These are phyloP conservation scores for Rhododendron ovatum DNA, from an alignment of 148 eudicot species.

Conservation along the genomic window DNA sequence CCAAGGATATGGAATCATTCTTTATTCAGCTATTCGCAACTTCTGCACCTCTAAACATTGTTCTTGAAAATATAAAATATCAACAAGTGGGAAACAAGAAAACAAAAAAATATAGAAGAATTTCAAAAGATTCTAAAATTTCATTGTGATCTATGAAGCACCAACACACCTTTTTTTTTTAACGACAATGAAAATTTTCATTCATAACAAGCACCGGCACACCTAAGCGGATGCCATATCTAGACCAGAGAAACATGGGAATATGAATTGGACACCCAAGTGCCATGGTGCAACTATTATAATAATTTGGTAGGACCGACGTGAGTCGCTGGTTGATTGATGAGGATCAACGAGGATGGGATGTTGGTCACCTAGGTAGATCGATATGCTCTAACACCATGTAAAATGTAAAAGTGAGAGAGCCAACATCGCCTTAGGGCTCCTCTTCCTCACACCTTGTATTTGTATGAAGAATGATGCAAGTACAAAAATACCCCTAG, in stretches of 20 bases:
- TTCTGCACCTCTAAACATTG: neutral
- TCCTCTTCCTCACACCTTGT: too few species aligned
- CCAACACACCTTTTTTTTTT: neutral
- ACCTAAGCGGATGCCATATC: neutral
- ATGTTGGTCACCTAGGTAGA: too few species aligned
- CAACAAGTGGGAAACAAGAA: neutral
- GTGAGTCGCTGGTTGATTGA: too few species aligned
- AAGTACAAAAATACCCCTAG: too few species aligned
- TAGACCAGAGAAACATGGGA: neutral
- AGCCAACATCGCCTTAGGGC: too few species aligned
- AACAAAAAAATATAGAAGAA: neutral
- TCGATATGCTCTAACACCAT: too few species aligned
- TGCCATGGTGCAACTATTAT: neutral
- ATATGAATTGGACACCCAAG: neutral
- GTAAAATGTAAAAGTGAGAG: too few species aligned
- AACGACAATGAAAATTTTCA: neutral
- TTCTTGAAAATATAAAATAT: neutral
- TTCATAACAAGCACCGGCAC: neutral
- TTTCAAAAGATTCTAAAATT: neutral
- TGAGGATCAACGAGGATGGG: too few species aligned
- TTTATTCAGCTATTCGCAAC: neutral
- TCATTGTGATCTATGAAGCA: neutral
- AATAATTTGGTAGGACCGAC: neutral
- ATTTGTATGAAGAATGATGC: too few species aligned
- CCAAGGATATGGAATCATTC: neutral